Base-by-base conservation (phyloP, 2,329 filamentous ascomycete species). In the Boeremia exigua region DNA sequence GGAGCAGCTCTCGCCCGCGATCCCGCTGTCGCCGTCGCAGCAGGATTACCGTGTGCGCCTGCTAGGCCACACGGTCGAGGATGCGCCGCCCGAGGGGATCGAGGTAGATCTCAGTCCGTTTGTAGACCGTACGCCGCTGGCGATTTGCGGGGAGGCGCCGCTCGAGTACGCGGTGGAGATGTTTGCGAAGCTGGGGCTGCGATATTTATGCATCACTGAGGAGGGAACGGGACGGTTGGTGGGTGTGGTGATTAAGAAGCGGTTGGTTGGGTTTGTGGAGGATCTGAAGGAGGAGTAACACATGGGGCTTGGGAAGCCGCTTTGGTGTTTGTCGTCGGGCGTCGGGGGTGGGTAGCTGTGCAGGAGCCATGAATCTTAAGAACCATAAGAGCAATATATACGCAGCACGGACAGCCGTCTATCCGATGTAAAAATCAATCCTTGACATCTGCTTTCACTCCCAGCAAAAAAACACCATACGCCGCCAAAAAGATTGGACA, bases 101-200 rank as follows among this genome's bases (percentile, higher is more conserved):
- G 33, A 77, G 25, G 69, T 81, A 14, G 79, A 82, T 42, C 62
- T 86, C 11, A 72, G 75, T 0, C 75, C 73, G 1, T 82, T 85
- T 59, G 77, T 86, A 1, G 84, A 86, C 64, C 74, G 79, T 1
- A 85, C 81, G 14, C 83, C 83, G 1, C 58, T 86, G 53, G 80
- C 72, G 1, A 68, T 86, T 6, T 80, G 77, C 50, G 78, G 76
- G 1, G 78, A 78, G 39, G 82, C 84, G 38, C 84, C 84, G 9
- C 76, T 86, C 62, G 84, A 87, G 67, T 84, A 84, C 67, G 82
- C 79, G 0, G 81, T 85, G 1, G 84, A 86, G 69, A 82, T 86
- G 79, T 86, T 86, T 73, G 80, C 79, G 3, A 85, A 84, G 65
- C 63, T 87, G 37, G 84, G 84, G 0, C 59, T 86, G 60, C 71